These are phyloP conservation scores for Corylus heterophylla DNA, from an alignment of 306 rosid genomes.

Conservation along the genomic window DNA sequence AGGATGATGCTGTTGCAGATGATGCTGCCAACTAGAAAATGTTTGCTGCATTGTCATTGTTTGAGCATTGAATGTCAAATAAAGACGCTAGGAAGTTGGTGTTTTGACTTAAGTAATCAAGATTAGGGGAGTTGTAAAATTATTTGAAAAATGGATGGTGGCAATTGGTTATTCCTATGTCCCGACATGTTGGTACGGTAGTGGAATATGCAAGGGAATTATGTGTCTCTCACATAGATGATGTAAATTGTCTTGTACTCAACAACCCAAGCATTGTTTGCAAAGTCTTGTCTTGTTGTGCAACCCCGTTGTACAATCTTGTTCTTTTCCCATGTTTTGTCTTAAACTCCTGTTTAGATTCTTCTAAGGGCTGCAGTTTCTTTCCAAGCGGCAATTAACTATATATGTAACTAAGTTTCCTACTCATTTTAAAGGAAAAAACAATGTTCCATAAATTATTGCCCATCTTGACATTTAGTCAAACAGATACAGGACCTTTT, in stretches of 20 bases:
- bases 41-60: too few species aligned
- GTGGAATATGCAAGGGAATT: too few species aligned
- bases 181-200: too few species aligned
- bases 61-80: too few species aligned
- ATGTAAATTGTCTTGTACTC: conserved; percentile 30
- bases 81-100: too few species aligned
- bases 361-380: background rate
- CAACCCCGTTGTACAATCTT: conserved; percentile 25
- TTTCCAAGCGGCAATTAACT: background rate
- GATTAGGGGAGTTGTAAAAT: background rate
- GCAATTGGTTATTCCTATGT: too few species aligned
- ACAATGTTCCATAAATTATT: background rate
- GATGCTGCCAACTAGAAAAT: too few species aligned
- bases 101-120: too few species aligned
- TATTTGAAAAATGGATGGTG: background rate
- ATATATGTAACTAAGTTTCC: background rate
- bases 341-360: background rate
- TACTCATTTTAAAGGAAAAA: background rate
- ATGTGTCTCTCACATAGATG: too few species aligned
- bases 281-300: conserved; percentile 43
- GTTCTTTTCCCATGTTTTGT: background rate
- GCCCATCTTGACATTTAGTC: too few species aligned
- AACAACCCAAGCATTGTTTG: conserved; percentile 13
- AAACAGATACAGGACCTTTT: too few species aligned
- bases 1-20: too few species aligned